Evolutionary conservation across 805 yeast species (phyloP), one percentile per base, ranked within the genome.

Genomic region (Starmera dryadoides): DNA sequence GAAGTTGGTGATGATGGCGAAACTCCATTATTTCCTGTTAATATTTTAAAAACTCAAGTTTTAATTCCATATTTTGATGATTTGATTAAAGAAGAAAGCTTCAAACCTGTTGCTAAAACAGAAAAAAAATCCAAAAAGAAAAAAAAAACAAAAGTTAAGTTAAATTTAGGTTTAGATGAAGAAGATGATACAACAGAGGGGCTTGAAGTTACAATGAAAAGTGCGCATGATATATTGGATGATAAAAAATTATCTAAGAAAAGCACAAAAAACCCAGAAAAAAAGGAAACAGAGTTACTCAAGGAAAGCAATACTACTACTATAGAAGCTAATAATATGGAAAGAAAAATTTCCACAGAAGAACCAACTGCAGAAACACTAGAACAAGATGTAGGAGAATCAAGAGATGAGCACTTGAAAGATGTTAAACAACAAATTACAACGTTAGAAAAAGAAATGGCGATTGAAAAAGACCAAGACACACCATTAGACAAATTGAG

Each of bases 21-120:
- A 22, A 48, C 53, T 16, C 83, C 81, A 1, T 30, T 75, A 11
- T 78, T 68, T 47, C 85, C 86, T 0, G 69, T 73, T 0, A 52
- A 41, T 20, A 65, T 82, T 14, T 50, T 48, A 2, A 56, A 52
- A 3, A 52, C 64, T 6, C 69, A 66, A 38, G 68, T 79, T 2
- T 50, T 70, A 2, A 59, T 64, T 7, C 70, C 69, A 4, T 79
- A 61, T 56, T 81, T 79, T 52, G 68, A 63, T 11, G 76, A 70
- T 42, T 48, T 72, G 44, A 35, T 23, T 30, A 31, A 37, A 43
- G 42, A 49, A 39, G 15, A 21, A 30, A 6, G 16, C 17, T 22
- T 37, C 40, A 23, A 18, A 29, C 22, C 29, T 30, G 33, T 20
- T 4, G 35, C 22, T 33, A 40, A 42, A 43, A 33, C 40, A 36